These are phyloP conservation scores for Schoenoplectus tabernaemontani DNA, from an alignment of 202 grass and related monocot genomes.

Conservation along the genomic window DNA sequence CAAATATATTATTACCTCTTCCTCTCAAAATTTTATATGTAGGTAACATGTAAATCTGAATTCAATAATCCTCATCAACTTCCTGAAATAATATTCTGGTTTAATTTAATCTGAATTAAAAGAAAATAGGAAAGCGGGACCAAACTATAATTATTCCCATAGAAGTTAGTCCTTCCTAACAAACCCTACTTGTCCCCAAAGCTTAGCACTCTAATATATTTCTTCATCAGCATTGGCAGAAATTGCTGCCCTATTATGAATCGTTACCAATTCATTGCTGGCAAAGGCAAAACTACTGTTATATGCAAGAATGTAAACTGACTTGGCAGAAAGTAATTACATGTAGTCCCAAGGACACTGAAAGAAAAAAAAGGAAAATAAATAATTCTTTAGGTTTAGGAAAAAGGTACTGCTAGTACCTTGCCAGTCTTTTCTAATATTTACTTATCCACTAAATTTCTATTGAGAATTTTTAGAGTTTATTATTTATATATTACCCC, in stretches of 20 bases:
- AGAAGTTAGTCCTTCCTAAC: background rate
- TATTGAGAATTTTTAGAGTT: background rate
- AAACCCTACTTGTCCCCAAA: background rate
- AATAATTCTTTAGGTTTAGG: background rate
- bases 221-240: background rate
- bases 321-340: background rate
- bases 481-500: background rate
- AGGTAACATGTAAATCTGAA: background rate
- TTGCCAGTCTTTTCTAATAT: background rate
- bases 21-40: background rate
- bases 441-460: background rate
- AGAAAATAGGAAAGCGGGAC: background rate
- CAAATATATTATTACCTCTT: background rate
- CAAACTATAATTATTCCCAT: background rate
- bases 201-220: background rate
- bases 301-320: background rate
- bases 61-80: background rate
- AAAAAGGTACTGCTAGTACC: background rate
- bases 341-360: background rate
- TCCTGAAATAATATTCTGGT: background rate
- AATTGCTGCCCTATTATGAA: background rate
- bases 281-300: background rate
- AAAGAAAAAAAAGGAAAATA: background rate
- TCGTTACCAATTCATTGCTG: background rate
- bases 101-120: background rate